phyloP scores from a whole-genome alignment of 83 land plant genomes.

The Larix sibirica region DNA sequence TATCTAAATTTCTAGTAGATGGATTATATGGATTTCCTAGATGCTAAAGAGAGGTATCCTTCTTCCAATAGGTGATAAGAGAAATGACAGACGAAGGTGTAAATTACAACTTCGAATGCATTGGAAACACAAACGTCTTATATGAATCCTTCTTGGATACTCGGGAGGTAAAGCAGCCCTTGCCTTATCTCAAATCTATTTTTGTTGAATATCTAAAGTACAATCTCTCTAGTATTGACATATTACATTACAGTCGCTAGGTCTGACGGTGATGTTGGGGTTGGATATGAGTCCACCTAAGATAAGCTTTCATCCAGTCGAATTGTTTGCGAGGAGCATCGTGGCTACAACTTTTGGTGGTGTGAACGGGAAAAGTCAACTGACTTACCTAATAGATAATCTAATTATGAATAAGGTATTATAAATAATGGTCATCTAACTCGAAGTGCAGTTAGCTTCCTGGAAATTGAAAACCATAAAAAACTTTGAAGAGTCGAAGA shows the following conservation, averaged over 20 bases:
- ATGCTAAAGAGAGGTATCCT: too few relatives aligned
- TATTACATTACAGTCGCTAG: slow-evolving; percentile 47
- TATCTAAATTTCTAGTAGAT: too few relatives aligned
- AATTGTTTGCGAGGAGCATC: slow-evolving; percentile 45
- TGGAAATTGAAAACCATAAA: too few relatives aligned
- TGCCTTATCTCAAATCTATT: too few relatives aligned
- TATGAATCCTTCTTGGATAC: slow-evolving; percentile 56
- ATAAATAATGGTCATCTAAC: too few relatives aligned
- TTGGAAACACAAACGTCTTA: slow-evolving; percentile 52
- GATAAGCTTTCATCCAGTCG: background rate
- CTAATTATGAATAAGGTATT: slow-evolving; percentile 47
- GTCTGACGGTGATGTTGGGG: slow-evolving; percentile 31
- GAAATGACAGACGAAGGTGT: slow-evolving; percentile 73
- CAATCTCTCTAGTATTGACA: too few relatives aligned
- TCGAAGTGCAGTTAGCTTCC: too few relatives aligned
- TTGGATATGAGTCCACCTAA: too few relatives aligned
- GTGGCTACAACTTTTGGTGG: slow-evolving; percentile 23
- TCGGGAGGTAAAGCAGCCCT: slow-evolving; percentile 20
- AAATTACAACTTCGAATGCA: slow-evolving; percentile 76
- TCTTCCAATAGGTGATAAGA: slow-evolving; percentile 40
- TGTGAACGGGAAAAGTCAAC: slow-evolving; percentile 31
- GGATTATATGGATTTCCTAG: too few relatives aligned
- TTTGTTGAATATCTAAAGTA: too few relatives aligned
- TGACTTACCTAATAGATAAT: slow-evolving; percentile 32
- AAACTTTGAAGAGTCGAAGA: too few relatives aligned